Evolutionary conservation across 805 yeast species (phyloP).

Genomic region (Wickerhamiella sergipiensis): DNA sequence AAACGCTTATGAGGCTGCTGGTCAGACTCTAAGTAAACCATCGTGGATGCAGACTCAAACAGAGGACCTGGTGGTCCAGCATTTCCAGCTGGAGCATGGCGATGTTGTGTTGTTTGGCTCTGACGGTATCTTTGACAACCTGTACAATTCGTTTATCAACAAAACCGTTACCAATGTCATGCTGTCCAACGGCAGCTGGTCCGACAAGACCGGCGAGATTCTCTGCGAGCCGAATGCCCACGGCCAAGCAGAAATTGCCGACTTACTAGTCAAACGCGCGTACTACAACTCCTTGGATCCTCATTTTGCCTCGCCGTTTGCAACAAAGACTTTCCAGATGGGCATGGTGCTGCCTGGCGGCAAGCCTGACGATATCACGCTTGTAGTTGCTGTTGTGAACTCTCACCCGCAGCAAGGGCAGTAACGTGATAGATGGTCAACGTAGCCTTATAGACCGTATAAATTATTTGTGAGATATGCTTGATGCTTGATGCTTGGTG

Average conservation of each 20-base stretch:
- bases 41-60: conserved; percentile 51
- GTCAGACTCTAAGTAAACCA: conserved; percentile 1
- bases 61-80: conserved; percentile 48
- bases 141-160: conserved; percentile 58
- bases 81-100: conserved; percentile 48
- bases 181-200: conserved; percentile 24
- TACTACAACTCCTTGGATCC: conserved; percentile 58
- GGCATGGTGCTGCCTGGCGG: conserved; percentile 75
- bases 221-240: conserved; percentile 11
- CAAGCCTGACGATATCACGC: conserved; percentile 88
- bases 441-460: too few relatives aligned
- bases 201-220: conserved; percentile 17
- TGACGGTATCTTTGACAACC: conserved; percentile 87
- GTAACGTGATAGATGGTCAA: too few relatives aligned
- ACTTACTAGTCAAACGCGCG: conserved; percentile 50
- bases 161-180: conserved; percentile 46
- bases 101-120: conserved; percentile 81
- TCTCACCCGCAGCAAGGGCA: background rate
- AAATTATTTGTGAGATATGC: too few relatives aligned
- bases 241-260: conserved; percentile 36
- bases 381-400: conserved; percentile 53
- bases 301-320: conserved; percentile 69
- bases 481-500: too few relatives aligned
- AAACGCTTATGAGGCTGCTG: background rate
- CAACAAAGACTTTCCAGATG: conserved; percentile 41